A percentile compares a stretch with the other conserved stretches of the same genome.
phyloP scores from a whole-genome alignment of 352 stramenopile genomes.

The Phytophthora hibernalis region DNA sequence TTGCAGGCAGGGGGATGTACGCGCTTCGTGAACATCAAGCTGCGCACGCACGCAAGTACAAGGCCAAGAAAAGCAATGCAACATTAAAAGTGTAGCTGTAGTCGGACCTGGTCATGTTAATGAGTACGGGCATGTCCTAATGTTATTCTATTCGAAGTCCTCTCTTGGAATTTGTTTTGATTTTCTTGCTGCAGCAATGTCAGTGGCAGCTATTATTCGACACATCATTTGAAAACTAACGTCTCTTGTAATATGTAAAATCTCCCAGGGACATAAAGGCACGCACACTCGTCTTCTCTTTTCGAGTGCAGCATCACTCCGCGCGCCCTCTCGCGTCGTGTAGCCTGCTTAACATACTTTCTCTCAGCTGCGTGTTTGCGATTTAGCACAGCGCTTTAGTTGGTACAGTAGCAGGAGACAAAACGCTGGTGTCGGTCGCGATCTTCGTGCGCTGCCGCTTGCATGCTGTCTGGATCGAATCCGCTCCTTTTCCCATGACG shows the following conservation, averaged over 20 bases:
- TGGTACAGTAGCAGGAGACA: too few relatives aligned
- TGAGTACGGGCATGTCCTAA: background rate
- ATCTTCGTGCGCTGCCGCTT: too few relatives aligned
- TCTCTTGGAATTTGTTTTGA: background rate
- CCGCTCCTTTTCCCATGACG: too few relatives aligned
- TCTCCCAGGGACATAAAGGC: background rate
- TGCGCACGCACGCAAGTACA: constrained; percentile 3
- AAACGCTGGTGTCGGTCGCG: too few relatives aligned
- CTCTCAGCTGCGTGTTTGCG: too few relatives aligned
- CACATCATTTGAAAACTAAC: background rate
- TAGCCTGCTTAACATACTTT: too few relatives aligned
- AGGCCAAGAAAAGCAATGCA: background rate
- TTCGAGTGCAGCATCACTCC: too few relatives aligned
- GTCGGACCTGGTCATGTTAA: background rate
- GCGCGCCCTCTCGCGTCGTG: too few relatives aligned
- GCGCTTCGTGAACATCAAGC: background rate
- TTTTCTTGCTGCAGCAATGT: background rate
- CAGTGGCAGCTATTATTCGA: background rate
- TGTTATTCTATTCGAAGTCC: background rate
- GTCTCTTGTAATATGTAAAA: background rate
- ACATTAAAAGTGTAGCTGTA: too few relatives aligned
- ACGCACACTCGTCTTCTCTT: too few relatives aligned
- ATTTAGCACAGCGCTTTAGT: too few relatives aligned
- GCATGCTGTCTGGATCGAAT: too few relatives aligned
- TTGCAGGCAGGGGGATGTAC: background rate